These are phyloP conservation scores for Hyphodiscus sp. DNA, from an alignment of 2,329 filamentous ascomycete genomes.

Conservation along the genomic window DNA sequence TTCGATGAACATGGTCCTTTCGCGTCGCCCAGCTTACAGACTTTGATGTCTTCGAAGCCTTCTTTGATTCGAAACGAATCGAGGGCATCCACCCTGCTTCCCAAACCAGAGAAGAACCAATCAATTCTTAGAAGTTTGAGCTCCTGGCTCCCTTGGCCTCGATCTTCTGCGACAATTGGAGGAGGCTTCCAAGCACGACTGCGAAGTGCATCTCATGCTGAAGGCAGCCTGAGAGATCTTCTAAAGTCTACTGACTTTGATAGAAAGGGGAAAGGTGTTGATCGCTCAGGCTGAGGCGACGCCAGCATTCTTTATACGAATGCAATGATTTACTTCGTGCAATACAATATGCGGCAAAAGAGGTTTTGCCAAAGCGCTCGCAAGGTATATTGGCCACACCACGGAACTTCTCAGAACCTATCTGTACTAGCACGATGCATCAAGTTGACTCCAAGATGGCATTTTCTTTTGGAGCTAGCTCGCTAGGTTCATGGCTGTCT, in stretches of 20 bases:
- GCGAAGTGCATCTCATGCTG: conserved; percentile 41
- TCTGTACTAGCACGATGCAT: background rate
- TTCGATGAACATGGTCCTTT: conserved; percentile 10
- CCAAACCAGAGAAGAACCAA: conserved; percentile 11
- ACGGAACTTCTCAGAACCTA: background rate
- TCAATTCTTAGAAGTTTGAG: conserved; percentile 25
- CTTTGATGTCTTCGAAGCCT: conserved; percentile 19
- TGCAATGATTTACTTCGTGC: background rate
- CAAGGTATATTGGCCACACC: background rate
- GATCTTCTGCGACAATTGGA: conserved; percentile 4
- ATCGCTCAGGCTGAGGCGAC: conserved; percentile 15
- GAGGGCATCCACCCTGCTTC: conserved; percentile 19
- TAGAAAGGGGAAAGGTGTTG: conserved; percentile 27
- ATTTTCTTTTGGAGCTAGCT: background rate
- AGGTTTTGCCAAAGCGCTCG: too few species aligned
- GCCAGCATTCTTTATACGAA: background rate
- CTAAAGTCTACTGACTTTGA: conserved; percentile 35
- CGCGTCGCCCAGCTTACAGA: conserved; percentile 14
- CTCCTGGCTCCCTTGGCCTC: conserved; percentile 28
- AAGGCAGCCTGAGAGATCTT: conserved; percentile 49
- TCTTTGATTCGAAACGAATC: conserved; percentile 24
- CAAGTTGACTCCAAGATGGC: background rate
- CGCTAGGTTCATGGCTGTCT: background rate
- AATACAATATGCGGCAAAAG: background rate
- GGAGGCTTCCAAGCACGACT: conserved; percentile 17